phyloP scores from a whole-genome alignment of 1,284 basidiomycete genomes.

The Ustilago sp. region DNA sequence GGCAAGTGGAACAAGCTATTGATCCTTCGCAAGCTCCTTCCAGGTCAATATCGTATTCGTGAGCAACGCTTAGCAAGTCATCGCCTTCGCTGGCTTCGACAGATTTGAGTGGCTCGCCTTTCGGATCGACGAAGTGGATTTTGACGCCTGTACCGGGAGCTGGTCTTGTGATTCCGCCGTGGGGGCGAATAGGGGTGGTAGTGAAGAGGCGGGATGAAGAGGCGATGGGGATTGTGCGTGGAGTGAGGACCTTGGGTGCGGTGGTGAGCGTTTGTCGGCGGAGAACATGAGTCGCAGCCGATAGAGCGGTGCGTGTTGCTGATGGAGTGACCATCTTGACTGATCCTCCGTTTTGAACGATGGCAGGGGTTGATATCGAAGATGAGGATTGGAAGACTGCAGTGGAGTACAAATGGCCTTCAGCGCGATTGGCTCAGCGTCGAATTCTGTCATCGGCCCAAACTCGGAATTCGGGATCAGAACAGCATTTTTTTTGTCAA shows the following conservation, averaged over 20 bases:
- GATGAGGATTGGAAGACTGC: neutral
- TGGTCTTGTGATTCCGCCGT: conserved; percentile 75
- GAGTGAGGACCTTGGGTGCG: neutral
- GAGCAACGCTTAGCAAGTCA: conserved; percentile 88
- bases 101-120: conserved; percentile 84
- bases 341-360: neutral
- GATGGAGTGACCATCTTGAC: neutral
- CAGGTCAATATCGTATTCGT: conserved; percentile 96
- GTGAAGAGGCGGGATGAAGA: conserved; percentile 11
- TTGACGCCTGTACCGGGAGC: conserved; percentile 78
- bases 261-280: neutral
- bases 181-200: conserved; percentile 38
- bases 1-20: conserved; percentile 97
- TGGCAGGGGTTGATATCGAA: neutral
- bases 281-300: neutral
- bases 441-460: neutral
- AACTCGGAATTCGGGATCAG: neutral
- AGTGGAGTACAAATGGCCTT: neutral
- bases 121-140: conserved; percentile 88
- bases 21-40: conserved; percentile 96
- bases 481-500: neutral
- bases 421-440: conserved; percentile 9
- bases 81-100: conserved; percentile 94
- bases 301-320: neutral
- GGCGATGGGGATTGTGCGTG: neutral